These are phyloP conservation scores for Helenozyma baotianmanensis DNA, from an alignment of 805 yeast species.

Conservation along the genomic window DNA sequence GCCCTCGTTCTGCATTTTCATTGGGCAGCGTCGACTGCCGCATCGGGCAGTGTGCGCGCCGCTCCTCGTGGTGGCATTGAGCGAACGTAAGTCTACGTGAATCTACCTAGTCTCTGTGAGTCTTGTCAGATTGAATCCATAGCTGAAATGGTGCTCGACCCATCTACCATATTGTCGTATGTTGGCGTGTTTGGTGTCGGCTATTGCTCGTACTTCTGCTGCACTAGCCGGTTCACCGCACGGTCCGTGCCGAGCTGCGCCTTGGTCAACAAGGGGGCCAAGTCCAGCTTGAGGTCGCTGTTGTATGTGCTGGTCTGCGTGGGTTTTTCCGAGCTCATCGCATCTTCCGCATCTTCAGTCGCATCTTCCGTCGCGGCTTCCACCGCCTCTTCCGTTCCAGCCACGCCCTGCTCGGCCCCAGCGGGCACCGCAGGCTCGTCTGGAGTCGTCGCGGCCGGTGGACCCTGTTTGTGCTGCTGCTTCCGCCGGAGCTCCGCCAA, in stretches of 20 bases:
- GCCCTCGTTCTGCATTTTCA: constrained; percentile 10
- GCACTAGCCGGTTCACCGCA: constrained; percentile 23
- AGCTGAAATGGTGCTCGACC: no score
- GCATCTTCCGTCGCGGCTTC: not conserved
- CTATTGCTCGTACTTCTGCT: constrained; percentile 21
- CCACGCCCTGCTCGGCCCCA: no score
- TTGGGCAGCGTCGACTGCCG: constrained; percentile 10
- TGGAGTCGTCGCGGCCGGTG: constrained; percentile 1
- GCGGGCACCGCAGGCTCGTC: not conserved
- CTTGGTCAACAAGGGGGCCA: constrained; percentile 18
- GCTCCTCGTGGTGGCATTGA: no score
- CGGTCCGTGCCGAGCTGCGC: constrained; percentile 27
- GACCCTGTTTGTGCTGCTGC: constrained; percentile 3
- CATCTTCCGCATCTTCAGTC: not conserved
- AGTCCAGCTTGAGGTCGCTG: constrained; percentile 28
- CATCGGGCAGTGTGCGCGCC: constrained; percentile 1
- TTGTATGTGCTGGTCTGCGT: constrained; percentile 14
- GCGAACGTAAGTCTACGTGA: no score
- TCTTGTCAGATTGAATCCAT: no score
- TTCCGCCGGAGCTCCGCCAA: constrained; percentile 14
- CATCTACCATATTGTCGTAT: no score
- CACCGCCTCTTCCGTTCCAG: no score
- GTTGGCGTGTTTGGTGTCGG: no score
- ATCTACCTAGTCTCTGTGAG: no score
- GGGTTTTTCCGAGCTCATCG: not conserved